Conservation (phyloP, 1,139 yeast species). For the Yamadazyma kanchanaburiensis region DNA sequence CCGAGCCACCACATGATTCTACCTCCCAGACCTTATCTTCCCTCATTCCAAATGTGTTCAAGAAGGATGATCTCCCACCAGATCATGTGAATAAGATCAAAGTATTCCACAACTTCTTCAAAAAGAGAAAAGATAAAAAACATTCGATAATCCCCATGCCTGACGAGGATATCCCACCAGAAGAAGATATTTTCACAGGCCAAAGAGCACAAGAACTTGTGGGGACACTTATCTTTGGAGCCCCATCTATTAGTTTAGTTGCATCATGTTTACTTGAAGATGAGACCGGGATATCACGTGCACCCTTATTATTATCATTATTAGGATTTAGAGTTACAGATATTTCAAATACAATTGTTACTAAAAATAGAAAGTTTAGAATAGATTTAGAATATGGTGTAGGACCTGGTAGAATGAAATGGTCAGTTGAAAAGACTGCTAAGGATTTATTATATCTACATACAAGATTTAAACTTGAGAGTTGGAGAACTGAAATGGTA, state of each 20-base stretch:
- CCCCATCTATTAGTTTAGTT: conserved; percentile 74
- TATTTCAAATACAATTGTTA: conserved; percentile 36
- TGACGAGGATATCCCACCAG: conserved; percentile 16
- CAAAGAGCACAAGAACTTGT: conserved; percentile 63
- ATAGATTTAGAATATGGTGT: conserved; percentile 87
- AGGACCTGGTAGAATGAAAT: conserved; percentile 71
- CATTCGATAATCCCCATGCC: conserved; percentile 17
- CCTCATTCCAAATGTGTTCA: conserved; percentile 13
- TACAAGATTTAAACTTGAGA: conserved; percentile 56
- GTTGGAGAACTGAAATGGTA: conserved; percentile 33
- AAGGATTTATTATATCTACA: conserved; percentile 71
- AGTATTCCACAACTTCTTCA: conserved; percentile 23
- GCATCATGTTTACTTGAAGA: conserved; percentile 76
- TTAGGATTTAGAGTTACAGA: conserved; percentile 65
- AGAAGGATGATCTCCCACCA: conserved; percentile 6
- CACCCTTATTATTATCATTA: conserved; percentile 76
- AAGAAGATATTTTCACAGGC: conserved; percentile 29
- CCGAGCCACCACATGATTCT: conserved; percentile 1
- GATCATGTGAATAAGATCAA: conserved; percentile 7
- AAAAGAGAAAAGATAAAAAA: conserved; percentile 21
- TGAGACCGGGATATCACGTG: conserved; percentile 73
- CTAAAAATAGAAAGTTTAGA: conserved; percentile 54
- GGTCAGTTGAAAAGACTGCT: conserved; percentile 75
- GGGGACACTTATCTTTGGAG: conserved; percentile 64
- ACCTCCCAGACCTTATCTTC: conserved; percentile 10